Evolutionary conservation across 1,139 yeast genomes (phyloP).

Genomic region (Diutina pseudorugosa): DNA sequence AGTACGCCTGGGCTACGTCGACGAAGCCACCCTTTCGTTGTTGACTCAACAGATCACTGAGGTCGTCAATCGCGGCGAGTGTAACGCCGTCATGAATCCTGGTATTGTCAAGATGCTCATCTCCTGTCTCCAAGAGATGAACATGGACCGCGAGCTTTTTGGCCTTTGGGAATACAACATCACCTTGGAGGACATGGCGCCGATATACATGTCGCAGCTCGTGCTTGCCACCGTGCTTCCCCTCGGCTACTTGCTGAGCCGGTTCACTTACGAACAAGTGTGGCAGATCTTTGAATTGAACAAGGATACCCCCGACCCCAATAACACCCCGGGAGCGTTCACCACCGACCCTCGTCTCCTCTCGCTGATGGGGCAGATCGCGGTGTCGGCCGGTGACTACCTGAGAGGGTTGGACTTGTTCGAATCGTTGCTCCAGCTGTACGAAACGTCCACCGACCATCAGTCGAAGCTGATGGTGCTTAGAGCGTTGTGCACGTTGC

Average conservation of each 20-base stretch:
- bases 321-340: no score
- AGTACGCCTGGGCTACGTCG: conserved; percentile 14
- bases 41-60: conserved; percentile 25
- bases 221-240: conserved; percentile 64
- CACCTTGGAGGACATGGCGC: conserved; percentile 18
- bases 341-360: conserved; percentile 10
- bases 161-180: conserved; percentile 34
- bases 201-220: conserved; percentile 14
- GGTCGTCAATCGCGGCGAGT: conserved; percentile 20
- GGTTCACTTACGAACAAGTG: conserved; percentile 48
- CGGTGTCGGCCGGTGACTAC: conserved; percentile 29
- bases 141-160: conserved; percentile 22
- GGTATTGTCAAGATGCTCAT: conserved; percentile 14
- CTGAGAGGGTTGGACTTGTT: conserved; percentile 27
- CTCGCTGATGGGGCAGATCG: conserved; percentile 28
- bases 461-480: conserved; percentile 9
- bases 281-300: conserved; percentile 25
- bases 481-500: conserved; percentile 41
- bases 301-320: conserved; percentile 13
- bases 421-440: conserved; percentile 22
- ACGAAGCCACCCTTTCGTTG: conserved; percentile 20
- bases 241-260: conserved; percentile 48
- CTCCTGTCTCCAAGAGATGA: conserved; percentile 26
- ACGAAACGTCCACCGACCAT: conserved; percentile 13
- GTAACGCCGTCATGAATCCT: conserved; percentile 14